These are phyloP conservation scores for Camellia oleifera DNA, from an alignment of 179 eudicot species.

Conservation along the genomic window DNA sequence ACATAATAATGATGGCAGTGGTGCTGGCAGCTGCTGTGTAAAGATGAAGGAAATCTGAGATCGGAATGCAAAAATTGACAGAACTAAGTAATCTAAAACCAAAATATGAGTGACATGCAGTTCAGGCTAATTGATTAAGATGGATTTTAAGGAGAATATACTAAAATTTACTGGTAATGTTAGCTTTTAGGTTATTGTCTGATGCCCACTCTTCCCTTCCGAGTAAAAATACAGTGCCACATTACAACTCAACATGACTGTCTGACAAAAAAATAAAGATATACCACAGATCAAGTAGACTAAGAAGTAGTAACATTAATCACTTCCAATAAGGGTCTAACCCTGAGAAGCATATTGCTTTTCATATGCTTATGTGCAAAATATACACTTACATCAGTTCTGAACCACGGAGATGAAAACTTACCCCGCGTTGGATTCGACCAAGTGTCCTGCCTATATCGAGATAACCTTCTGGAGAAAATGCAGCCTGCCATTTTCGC, in stretches of 20 bases:
- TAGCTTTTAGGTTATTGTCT: slow-evolving; percentile 5
- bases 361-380: not conserved
- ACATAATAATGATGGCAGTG: not conserved
- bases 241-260: not conserved
- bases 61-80: not conserved
- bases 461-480: slow-evolving; percentile 78
- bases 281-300: not conserved
- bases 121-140: not conserved
- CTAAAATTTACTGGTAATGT: not conserved
- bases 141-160: not conserved
- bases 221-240: not conserved
- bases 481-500: slow-evolving; percentile 91
- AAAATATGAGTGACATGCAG: slow-evolving; percentile 1
- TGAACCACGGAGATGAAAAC: slow-evolving; percentile 22
- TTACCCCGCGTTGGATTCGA: slow-evolving; percentile 92
- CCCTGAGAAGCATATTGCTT: not conserved
- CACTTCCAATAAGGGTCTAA: not conserved
- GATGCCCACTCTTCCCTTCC: not conserved
- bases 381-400: not conserved
- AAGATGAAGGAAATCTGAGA: not conserved
- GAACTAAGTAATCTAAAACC: not conserved
- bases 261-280: not conserved
- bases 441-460: slow-evolving; percentile 87
- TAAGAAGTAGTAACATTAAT: not conserved
- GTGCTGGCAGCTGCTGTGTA: too few relatives aligned